Evolutionary conservation across 2,329 filamentous ascomycete species (phyloP), one percentile per base, ranked within the genome.

Genomic region (Clathrospora elynae): DNA sequence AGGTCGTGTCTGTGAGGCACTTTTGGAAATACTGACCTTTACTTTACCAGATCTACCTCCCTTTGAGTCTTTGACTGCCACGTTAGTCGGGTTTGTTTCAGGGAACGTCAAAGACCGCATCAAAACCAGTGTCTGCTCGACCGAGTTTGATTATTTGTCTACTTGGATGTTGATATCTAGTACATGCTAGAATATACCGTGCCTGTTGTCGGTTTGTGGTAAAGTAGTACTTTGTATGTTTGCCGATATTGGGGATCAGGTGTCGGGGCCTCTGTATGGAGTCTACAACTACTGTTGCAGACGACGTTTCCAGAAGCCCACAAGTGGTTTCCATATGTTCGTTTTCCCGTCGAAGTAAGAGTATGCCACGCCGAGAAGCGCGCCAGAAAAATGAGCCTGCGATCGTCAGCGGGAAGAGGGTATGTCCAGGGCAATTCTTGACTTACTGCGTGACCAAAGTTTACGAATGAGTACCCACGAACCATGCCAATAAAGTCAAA

Each of bases 401-500:
- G 12, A 5, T 9, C 10, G 24, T 67, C 38, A 67, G 55, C 28
- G 23, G 12, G 30, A 29, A 12, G 17, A 2, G 4, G 6, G n/a
- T n/a, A n/a, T 6, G 6, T 17, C 24, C 4, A 22, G 3, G 18
- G 11, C 12, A 19, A 8, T 28, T 22, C 10, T 22, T 12, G 23
- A 64, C 66, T 53, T 54, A 67, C 66, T n/a, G 61, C 66, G 33
- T 69, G 66, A 5, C 65, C 66, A 23, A 66, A 54, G 20, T 60
- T 63, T 8, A 66, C 48, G 16, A 61, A 60, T 1, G 42, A 55
- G 33, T 57, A 65, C 2, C 62, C 63, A 5, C 57, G 52, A 9
- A 67, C 42, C 40, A 67, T 56, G 12, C 66, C 66, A 25, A 61
- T 40, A 14, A 66, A 39, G 47, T 69, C 66, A 30, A 69, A 68